Percentiles rank a stretch among this genome's conserved stretches.
These are phyloP conservation scores for Pseudozyma hubeiensis DNA, from an alignment of 1,284 basidiomycete genomes.

Conservation along the genomic window DNA sequence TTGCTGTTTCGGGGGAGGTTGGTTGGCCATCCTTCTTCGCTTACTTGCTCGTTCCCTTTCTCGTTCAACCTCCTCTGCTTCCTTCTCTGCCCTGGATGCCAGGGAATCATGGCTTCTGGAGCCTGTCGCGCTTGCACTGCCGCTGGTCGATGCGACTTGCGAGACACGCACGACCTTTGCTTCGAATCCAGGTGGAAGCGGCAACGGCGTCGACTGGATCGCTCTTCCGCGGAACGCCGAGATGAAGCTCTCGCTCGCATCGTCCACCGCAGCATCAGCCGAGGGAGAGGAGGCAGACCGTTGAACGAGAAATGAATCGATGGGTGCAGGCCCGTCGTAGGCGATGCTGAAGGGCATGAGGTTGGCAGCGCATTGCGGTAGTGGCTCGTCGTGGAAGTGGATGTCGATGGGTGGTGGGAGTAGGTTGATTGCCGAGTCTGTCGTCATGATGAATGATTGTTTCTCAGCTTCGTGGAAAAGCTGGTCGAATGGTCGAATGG, in stretches of 20 bases:
- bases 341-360: slow-evolving; percentile 56
- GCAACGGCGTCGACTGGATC: slow-evolving; percentile 39
- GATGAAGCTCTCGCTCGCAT: slow-evolving; percentile 12
- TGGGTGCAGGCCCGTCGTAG: slow-evolving; percentile 48
- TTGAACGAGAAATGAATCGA: slow-evolving; percentile 47
- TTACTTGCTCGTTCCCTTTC: slow-evolving; percentile 7
- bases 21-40: slow-evolving; percentile 13
- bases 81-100: not conserved
- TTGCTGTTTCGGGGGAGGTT: slow-evolving; percentile 29
- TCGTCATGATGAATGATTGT: slow-evolving; percentile 10
- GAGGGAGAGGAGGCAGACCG: slow-evolving; percentile 8
- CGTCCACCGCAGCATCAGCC: too few species aligned
- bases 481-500: too few species aligned
- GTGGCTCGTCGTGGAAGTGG: not conserved
- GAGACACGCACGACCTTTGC: slow-evolving; percentile 32
- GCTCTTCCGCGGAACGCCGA: slow-evolving; percentile 44
- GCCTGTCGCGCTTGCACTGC: not conserved
- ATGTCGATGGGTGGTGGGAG: slow-evolving; percentile 35
- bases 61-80: slow-evolving; percentile 3
- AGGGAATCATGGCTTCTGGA: not conserved
- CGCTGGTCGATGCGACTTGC: slow-evolving; percentile 4
- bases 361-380: slow-evolving; percentile 34
- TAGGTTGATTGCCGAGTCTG: slow-evolving; percentile 4
- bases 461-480: not conserved
- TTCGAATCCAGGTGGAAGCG: slow-evolving; percentile 25